Percentiles rank a stretch among this genome's conserved stretches.
phyloP scores from a whole-genome alignment of 2,329 filamentous ascomycete genomes.

The Penicillium thymicola region DNA sequence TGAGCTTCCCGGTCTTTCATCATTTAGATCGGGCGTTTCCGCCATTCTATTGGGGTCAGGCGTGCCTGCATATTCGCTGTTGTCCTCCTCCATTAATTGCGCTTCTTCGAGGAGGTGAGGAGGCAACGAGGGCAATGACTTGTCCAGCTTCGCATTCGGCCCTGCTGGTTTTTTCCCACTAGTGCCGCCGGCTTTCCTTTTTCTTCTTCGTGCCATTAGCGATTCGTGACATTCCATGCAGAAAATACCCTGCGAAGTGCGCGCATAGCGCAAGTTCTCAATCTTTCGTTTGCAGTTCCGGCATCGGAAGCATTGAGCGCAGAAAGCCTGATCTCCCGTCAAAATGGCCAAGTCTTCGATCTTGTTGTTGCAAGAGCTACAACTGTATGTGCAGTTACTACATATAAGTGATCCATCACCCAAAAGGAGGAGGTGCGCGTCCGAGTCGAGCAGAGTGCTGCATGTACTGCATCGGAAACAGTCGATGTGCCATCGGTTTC shows the following conservation, averaged over 20 bases:
- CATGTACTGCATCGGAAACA: constrained; percentile 98
- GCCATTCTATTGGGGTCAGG: constrained; percentile 28
- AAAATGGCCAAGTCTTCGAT: constrained; percentile 97
- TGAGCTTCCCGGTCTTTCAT: constrained; percentile 23
- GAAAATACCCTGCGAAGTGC: constrained; percentile 97
- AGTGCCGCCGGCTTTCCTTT: constrained; percentile 68
- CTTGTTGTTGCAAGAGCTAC: constrained; percentile 93
- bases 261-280: constrained; percentile 94
- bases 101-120: constrained; percentile 63
- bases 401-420: constrained; percentile 97
- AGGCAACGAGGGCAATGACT: constrained; percentile 87
- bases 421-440: constrained; percentile 93
- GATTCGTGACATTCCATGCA: constrained; percentile 99
- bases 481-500: constrained; percentile 97
- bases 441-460: constrained; percentile 91
- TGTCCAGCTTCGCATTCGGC: constrained; percentile 67
- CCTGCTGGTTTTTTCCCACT: constrained; percentile 40
- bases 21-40: constrained; percentile 15
- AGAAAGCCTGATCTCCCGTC: constrained; percentile 96
- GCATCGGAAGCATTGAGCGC: constrained; percentile 93
- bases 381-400: constrained; percentile 99
- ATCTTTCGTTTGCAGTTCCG: constrained; percentile 99
- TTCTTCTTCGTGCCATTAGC: constrained; percentile 85
- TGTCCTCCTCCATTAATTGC: constrained; percentile 58
- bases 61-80: constrained; percentile 61